Conservation (phyloP, 176 grass and related monocot genomes). For the Canna indica region DNA sequence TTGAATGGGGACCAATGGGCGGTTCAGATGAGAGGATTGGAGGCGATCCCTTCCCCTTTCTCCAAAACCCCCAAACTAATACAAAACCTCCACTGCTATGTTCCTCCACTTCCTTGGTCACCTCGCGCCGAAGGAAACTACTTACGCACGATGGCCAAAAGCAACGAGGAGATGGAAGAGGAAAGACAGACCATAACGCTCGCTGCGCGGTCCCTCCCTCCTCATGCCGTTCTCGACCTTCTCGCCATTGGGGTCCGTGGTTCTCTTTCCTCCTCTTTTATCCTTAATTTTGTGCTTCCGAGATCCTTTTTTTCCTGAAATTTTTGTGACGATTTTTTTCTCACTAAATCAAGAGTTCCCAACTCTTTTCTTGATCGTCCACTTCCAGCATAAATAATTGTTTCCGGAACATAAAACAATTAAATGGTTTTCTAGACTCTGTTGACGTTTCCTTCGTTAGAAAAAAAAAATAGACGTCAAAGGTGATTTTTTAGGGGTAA, state of each 20-base stretch:
- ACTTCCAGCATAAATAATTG: not conserved
- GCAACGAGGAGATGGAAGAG: not conserved
- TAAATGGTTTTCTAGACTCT: too few relatives aligned
- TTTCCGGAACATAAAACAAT: not conserved
- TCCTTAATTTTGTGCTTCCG: not conserved
- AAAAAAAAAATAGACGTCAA: too few relatives aligned
- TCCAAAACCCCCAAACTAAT: not conserved
- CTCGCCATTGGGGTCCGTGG: not conserved
- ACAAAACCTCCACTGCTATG: not conserved
- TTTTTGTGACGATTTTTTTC: not conserved
- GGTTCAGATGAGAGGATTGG: not conserved
- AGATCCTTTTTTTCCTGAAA: not conserved
- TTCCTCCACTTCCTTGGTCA: not conserved
- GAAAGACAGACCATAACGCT: not conserved
- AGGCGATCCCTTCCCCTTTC: not conserved
- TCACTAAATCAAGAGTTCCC: not conserved
- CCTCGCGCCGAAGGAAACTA: not conserved
- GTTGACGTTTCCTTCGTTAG: too few relatives aligned
- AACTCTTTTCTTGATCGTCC: not conserved
- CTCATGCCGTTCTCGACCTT: not conserved
- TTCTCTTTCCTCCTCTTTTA: not conserved
- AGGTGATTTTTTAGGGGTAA: not conserved
- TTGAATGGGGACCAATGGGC: not conserved
- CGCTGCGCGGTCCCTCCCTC: not conserved
- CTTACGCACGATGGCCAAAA: not conserved